Evolutionary conservation across 139 green algal genomes (phyloP).

Genomic region (Tetradesmus lagerheimii): DNA sequence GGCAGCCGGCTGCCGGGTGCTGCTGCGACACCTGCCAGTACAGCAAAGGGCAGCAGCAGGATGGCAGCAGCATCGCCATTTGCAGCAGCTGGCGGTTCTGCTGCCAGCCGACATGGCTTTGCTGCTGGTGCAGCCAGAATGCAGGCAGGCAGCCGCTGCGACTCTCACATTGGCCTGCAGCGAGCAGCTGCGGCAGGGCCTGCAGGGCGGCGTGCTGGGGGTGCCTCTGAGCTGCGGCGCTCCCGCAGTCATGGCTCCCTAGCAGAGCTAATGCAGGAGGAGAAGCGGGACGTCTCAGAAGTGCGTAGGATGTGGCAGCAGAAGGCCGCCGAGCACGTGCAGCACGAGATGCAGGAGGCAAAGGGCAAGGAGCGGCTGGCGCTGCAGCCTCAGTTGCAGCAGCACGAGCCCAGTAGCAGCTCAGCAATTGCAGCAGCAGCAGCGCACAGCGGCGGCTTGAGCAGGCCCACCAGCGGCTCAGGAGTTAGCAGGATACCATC

Average conservation of each 20-base stretch:
- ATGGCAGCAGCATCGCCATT: background rate
- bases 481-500: background rate
- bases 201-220: background rate
- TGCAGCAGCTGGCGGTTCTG: background rate
- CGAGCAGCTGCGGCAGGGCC: background rate
- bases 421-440: background rate
- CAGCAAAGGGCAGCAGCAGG: slow-evolving; percentile 3
- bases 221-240: background rate
- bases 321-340: background rate
- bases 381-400: background rate
- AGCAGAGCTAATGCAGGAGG: background rate
- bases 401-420: background rate
- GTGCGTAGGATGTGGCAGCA: slow-evolving; percentile 26
- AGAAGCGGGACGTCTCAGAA: background rate
- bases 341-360: slow-evolving; percentile 2
- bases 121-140: background rate
- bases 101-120: background rate
- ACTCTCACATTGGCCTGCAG: background rate
- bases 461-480: background rate
- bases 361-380: background rate
- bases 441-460: background rate
- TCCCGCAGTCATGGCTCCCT: slow-evolving; percentile 20
- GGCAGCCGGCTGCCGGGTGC: background rate
- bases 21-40: background rate
- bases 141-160: background rate